These are phyloP conservation scores for Aspergillus steynii DNA, from an alignment of 495 filamentous ascomycete genomes.

Conservation along the genomic window DNA sequence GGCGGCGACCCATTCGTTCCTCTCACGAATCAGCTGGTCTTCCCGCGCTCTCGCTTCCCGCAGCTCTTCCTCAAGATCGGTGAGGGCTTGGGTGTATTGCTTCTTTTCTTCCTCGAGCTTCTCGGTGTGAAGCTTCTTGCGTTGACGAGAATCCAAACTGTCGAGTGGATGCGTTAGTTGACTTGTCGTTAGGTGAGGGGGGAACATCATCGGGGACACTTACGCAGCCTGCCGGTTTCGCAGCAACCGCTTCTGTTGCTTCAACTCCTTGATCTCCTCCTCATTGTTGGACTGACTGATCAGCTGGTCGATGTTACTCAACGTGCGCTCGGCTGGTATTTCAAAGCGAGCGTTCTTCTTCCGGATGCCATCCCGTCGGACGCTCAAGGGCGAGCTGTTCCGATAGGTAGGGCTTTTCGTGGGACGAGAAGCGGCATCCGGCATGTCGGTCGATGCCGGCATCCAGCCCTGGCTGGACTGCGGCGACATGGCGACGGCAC, in stretches of 20 bases:
- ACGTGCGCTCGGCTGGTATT: slow-evolving; percentile 89
- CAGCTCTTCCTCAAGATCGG: slow-evolving; percentile 77
- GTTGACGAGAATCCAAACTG: slow-evolving; percentile 92
- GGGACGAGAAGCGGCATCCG: slow-evolving; percentile 61
- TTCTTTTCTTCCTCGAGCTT: slow-evolving; percentile 97
- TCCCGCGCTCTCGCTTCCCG: slow-evolving; percentile 54
- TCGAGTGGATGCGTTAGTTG: slow-evolving; percentile 34
- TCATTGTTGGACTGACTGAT: slow-evolving; percentile 88
- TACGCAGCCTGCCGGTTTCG: slow-evolving; percentile 96
- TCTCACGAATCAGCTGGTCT: slow-evolving; percentile 63
- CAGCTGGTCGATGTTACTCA: slow-evolving; percentile 92
- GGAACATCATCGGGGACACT: slow-evolving; percentile 37
- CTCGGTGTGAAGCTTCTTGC: slow-evolving; percentile 99
- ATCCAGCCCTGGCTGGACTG: slow-evolving; percentile 66
- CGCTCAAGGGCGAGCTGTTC: slow-evolving; percentile 72
- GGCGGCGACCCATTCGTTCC: slow-evolving; percentile 64
- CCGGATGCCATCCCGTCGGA: slow-evolving; percentile 86
- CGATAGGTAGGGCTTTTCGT: slow-evolving; percentile 79
- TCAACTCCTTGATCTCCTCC: slow-evolving; percentile 94
- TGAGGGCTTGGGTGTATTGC: slow-evolving; percentile 72
- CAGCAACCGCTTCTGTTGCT: slow-evolving; percentile 95
- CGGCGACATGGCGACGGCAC: slow-evolving; percentile 58
- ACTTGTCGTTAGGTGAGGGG: slow-evolving; percentile 13
- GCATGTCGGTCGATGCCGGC: slow-evolving; percentile 54
- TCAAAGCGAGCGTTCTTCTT: slow-evolving; percentile 99